Conservation (phyloP, 2,329 filamentous ascomycete species). For the Alternaria arborescens region DNA sequence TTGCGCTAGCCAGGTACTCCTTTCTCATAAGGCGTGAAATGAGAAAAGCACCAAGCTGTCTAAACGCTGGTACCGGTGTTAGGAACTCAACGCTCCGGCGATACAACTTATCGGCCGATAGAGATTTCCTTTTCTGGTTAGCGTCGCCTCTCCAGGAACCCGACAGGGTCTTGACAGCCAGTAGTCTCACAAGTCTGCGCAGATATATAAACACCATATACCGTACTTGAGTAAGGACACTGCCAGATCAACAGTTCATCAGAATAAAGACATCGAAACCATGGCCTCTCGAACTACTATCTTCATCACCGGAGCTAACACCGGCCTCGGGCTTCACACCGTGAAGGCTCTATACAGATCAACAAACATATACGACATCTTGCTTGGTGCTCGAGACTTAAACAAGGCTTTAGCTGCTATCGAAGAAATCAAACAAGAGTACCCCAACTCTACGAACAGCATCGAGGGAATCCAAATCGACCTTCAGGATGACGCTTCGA, state of each 20-base stretch:
- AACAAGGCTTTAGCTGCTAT: not conserved
- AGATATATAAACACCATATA: too few relatives aligned
- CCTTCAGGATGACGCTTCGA: not conserved
- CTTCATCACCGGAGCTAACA: not conserved
- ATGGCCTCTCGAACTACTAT: not conserved
- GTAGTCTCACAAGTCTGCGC: too few relatives aligned
- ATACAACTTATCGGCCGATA: not conserved
- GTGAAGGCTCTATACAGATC: not conserved
- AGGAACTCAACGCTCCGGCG: not conserved
- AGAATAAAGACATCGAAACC: too few relatives aligned
- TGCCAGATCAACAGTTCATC: too few relatives aligned
- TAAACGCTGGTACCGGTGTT: not conserved
- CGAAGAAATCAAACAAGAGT: not conserved
- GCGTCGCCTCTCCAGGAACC: not conserved
- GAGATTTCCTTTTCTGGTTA: not conserved
- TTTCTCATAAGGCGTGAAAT: too few relatives aligned
- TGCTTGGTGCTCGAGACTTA: not conserved
- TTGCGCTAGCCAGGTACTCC: too few relatives aligned
- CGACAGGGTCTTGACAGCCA: too few relatives aligned
- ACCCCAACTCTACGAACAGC: not conserved
- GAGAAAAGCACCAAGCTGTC: not conserved
- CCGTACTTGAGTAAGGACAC: too few relatives aligned
- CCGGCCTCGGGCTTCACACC: not conserved
- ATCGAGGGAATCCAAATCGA: not conserved
- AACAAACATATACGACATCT: not conserved